Base-by-base conservation (phyloP, 192 early-diverging fungal genomes). In the Lunasporangiospora selenospora region DNA sequence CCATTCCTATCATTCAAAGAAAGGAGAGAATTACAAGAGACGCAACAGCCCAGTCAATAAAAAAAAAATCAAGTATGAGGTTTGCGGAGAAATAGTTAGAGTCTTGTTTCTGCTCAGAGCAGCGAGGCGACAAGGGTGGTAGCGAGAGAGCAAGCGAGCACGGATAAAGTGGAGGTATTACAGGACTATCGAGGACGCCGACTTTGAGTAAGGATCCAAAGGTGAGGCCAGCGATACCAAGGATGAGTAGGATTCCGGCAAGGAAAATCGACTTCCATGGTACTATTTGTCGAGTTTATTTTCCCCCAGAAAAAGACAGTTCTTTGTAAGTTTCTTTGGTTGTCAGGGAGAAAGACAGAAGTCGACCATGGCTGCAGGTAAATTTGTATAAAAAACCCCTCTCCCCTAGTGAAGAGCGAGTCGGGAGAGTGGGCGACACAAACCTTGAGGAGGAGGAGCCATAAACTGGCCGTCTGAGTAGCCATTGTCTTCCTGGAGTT, bases 261-360 rank as follows among this genome's bases (percentile, higher is more conserved):
- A 86, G 49, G 12, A 62, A 41, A 45, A 86, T 86, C 3, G 82
- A 80, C 29, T 78, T 86, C 82, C 82, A 86, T 41, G 84, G 84
- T 53, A 84, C 82, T 84, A 37, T 16, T 53, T n/a, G n/a, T n/a
- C n/a, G n/a, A n/a, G n/a, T n/a, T n/a, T n/a, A n/a, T n/a, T n/a
- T n/a, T n/a, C n/a, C n/a, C n/a, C n/a, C 18, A 23, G 9, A 49
- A 41, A 21, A 41, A 62, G 18, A 11, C 24, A n/a, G 47, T 27
- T n/a, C n/a, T n/a, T n/a, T n/a, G n/a, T n/a, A n/a, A n/a, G n/a
- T n/a, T n/a, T n/a, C n/a, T n/a, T n/a, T n/a, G n/a, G n/a, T n/a
- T n/a, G n/a, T n/a, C n/a, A n/a, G n/a, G n/a, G n/a, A n/a, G n/a
- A n/a, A n/a, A n/a, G n/a, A n/a, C n/a, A n/a, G n/a, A n/a, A n/a